Conservation (phyloP, 2,329 filamentous ascomycete species). For the Talaromyces sp. region DNA sequence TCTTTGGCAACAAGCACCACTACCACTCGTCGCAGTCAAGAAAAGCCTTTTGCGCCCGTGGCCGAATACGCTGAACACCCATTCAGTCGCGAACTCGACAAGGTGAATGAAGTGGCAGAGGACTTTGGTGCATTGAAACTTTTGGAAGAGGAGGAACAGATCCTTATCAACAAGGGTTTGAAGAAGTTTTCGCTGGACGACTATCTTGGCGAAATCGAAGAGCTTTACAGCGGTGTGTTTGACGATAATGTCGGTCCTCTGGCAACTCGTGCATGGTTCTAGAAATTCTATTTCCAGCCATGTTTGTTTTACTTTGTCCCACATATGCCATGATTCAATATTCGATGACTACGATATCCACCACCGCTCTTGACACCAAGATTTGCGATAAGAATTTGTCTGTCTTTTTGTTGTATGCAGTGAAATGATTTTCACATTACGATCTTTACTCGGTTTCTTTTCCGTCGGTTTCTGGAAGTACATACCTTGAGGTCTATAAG, state of each 20-base stretch:
- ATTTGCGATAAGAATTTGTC: not conserved
- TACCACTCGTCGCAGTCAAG: conserved; percentile 28
- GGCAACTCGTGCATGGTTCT: conserved; percentile 38
- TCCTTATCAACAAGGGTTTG: conserved; percentile 65
- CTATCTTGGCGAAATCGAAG: conserved; percentile 75
- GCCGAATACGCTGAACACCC: conserved; percentile 54
- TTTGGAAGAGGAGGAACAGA: conserved; percentile 68
- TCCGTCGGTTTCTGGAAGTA: conserved; percentile 5
- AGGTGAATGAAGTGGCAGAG: conserved; percentile 89
- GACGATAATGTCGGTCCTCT: conserved; percentile 38
- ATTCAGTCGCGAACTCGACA: conserved; percentile 82
- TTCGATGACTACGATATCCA: conserved; percentile 10
- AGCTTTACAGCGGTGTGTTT: conserved; percentile 60
- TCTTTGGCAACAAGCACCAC: conserved; percentile 27
- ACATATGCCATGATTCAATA: not conserved
- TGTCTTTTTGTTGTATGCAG: not conserved
- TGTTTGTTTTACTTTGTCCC: not conserved
- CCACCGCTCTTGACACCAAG: not conserved
- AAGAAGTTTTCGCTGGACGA: conserved; percentile 71
- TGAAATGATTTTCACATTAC: conserved; percentile 3
- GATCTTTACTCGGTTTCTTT: conserved; percentile 5
- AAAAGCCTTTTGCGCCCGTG: conserved; percentile 34
- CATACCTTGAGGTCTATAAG: conserved; percentile 8
- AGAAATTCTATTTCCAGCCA: conserved; percentile 7
- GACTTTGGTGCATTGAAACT: conserved; percentile 65